Percentiles rank a stretch among this genome's conserved stretches.
phyloP scores from a whole-genome alignment of 345 rosid genomes.

The Dimocarpus longan region DNA sequence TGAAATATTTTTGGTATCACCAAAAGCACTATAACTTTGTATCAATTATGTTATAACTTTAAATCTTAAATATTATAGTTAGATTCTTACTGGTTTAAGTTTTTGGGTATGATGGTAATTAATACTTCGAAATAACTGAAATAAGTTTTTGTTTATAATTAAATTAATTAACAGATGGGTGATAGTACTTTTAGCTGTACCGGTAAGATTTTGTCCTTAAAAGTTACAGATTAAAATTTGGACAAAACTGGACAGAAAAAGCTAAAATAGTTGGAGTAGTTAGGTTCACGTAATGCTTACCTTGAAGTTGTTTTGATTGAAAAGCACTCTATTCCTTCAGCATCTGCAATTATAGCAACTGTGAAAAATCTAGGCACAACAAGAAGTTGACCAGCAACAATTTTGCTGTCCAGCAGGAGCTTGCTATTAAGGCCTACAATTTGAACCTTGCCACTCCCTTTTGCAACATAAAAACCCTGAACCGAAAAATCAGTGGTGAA shows the following conservation, averaged over 20 bases:
- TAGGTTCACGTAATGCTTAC: slow-evolving; percentile 13
- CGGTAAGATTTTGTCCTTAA: no score
- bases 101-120: neutral
- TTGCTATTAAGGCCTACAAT: slow-evolving; percentile 33
- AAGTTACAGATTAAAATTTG: no score
- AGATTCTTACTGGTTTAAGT: no score
- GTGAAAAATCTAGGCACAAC: slow-evolving; percentile 35
- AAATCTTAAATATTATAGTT: no score
- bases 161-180: no score
- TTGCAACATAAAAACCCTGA: slow-evolving; percentile 17
- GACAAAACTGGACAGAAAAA: no score
- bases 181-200: no score
- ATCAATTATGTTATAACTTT: no score
- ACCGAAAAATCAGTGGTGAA: slow-evolving; percentile 11
- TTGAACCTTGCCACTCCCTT: slow-evolving; percentile 33
- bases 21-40: no score
- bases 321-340: slow-evolving; percentile 28
- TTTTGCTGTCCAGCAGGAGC: slow-evolving; percentile 18
- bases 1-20: neutral
- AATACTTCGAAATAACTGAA: no score
- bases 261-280: neutral
- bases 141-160: no score
- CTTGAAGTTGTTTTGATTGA: slow-evolving; percentile 18
- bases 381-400: slow-evolving; percentile 33
- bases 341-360: slow-evolving; percentile 19